A percentile compares a stretch with the other conserved stretches of the same genome.
phyloP scores from a whole-genome alignment of 768 basidiomycete genomes.

The Trametes punicea region DNA sequence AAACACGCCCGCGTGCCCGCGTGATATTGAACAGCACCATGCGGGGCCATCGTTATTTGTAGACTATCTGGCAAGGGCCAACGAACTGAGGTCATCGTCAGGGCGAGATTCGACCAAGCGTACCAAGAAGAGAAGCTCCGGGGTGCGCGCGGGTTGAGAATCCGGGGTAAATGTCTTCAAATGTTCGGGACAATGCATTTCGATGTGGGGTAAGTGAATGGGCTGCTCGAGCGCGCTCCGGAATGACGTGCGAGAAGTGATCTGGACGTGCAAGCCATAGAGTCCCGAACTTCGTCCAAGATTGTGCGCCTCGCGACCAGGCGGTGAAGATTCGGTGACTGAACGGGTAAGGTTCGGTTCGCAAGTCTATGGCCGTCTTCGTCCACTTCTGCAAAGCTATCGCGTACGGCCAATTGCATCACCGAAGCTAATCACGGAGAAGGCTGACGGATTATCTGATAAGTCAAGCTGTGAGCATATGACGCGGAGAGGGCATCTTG shows the following conservation, averaged over 20 bases:
- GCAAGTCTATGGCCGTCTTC: slow-evolving; percentile 9
- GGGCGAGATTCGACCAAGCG: slow-evolving; percentile 1
- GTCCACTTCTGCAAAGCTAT: neutral
- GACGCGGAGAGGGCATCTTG: neutral
- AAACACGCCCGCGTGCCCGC: slow-evolving; percentile 11
- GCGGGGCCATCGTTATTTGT: slow-evolving; percentile 10
- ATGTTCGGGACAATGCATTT: slow-evolving; percentile 29
- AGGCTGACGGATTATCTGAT: neutral
- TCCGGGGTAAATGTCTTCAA: slow-evolving; percentile 27
- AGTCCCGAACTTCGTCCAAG: slow-evolving; percentile 18
- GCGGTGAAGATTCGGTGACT: slow-evolving; percentile 28
- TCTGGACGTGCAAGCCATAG: neutral
- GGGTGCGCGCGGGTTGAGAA: slow-evolving; percentile 9
- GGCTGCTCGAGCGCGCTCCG: neutral
- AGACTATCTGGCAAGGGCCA: slow-evolving; percentile 2
- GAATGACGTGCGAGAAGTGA: slow-evolving; percentile 12
- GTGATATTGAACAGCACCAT: slow-evolving; percentile 12
- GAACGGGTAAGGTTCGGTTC: slow-evolving; percentile 28
- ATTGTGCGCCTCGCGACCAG: slow-evolving; percentile 12
- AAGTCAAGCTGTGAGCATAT: slow-evolving; percentile 7
- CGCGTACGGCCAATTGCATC: slow-evolving; percentile 1
- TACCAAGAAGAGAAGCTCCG: slow-evolving; percentile 8
- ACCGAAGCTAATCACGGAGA: neutral
- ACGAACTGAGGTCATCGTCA: slow-evolving; percentile 12
- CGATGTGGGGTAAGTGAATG: slow-evolving; percentile 23